Conservation (phyloP, 2,329 filamentous ascomycete species). For the Trichoderma arundinaceum region DNA sequence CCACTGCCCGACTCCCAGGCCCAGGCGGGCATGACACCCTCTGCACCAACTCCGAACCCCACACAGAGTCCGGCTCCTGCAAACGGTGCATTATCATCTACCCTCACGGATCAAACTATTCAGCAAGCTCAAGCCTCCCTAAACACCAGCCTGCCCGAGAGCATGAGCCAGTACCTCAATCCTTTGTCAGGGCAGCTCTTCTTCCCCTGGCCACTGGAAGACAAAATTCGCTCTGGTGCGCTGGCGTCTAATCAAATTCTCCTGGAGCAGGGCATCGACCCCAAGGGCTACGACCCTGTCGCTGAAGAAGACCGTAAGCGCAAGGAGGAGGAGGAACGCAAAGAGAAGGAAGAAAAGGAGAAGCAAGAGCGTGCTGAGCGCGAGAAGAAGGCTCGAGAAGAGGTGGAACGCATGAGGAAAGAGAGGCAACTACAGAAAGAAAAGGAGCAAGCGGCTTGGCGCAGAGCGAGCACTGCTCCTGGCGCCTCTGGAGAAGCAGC, state of each 20-base stretch:
- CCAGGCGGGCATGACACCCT: constrained; percentile 42
- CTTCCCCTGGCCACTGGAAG: constrained; percentile 76
- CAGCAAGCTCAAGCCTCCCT: constrained; percentile 44
- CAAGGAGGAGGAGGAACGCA: constrained; percentile 57
- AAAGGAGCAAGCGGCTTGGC: constrained; percentile 51
- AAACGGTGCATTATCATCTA: constrained; percentile 43
- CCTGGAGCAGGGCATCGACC: constrained; percentile 66
- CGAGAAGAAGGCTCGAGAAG: constrained; percentile 49
- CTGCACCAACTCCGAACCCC: constrained; percentile 43
- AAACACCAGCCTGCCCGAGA: constrained; percentile 54
- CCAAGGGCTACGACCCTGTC: constrained; percentile 63
- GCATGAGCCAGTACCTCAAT: constrained; percentile 58
- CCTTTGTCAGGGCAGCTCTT: constrained; percentile 65
- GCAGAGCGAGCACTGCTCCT: constrained; percentile 46
- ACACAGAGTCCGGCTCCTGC: constrained; percentile 44
- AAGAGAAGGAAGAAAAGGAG: constrained; percentile 54
- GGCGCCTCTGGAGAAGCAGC: constrained; percentile 38
- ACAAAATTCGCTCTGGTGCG: constrained; percentile 70
- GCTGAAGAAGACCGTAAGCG: constrained; percentile 58
- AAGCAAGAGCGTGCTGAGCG: constrained; percentile 53
- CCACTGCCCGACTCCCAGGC: constrained; percentile 43
- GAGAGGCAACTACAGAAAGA: constrained; percentile 53
- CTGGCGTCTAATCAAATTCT: constrained; percentile 69
- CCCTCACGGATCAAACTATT: constrained; percentile 41
- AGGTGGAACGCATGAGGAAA: constrained; percentile 47